Base-by-base conservation (phyloP, 345 rosid genomes). In the Aurinia saxatilis region DNA sequence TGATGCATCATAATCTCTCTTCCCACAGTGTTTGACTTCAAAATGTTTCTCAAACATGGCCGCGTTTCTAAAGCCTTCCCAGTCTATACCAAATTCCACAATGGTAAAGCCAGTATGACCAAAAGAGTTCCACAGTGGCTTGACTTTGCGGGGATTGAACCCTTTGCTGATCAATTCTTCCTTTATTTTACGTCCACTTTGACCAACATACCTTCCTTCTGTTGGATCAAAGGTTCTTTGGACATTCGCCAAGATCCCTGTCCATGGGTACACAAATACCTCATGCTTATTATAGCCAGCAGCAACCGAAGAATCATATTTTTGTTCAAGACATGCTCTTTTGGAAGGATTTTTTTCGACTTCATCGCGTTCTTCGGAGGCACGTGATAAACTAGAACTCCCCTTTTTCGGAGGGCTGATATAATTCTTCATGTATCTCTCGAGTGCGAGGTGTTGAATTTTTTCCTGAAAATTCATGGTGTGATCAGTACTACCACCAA, bases 221-320 rank as follows among this genome's bases (percentile, higher is more conserved):
- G 58, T 16, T 39, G 59, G 78, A 45, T 56, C 29, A 14, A 23
- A 2, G 5, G 56, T 65, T 11, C 82, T 82, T 58, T 60, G 64
- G 4, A 86, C 63, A 63, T 91, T 91, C 0, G 91, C 93, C 62
- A 91, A 15, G 37, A 89, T 65, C 2, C 92, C 98, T 73, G 65
- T 73, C 78, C 87, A 83, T 3, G 98, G 98, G 76, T 79, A 70
- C 50, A 83, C 92, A 78, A 69, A 83, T 73, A 57, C 18, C 30
- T 50, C 36, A 40, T 44, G 66, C 31, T 10, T 19, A 30, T 45
- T 30, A 15, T 15, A n/a, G n/a, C n/a, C n/a, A n/a, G n/a, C 46
- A 57, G 38, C 60, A 50, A 4, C 10, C 42, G 36, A 30, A 17
- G 31, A 37, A 51, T 17, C 57, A 72, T 35, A 58, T 1, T 45